Conservation (phyloP, 2,329 filamentous ascomycete species). For the Neocucurbitaria cava region DNA sequence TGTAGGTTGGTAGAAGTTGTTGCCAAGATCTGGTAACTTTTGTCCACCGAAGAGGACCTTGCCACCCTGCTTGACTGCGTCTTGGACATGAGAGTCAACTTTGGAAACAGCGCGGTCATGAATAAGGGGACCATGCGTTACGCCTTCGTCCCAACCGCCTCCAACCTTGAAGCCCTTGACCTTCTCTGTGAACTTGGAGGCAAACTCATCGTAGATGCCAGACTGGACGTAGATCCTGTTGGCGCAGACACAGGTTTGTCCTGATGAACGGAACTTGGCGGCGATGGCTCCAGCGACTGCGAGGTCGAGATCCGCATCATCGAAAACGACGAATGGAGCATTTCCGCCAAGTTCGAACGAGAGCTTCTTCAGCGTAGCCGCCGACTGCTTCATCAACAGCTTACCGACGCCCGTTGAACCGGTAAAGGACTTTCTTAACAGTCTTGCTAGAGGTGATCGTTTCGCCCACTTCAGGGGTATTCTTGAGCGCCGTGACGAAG, state of each 20-base stretch:
- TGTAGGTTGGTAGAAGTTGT: conserved; percentile 89
- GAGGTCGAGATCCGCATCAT: conserved; percentile 86
- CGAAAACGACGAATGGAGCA: conserved; percentile 95
- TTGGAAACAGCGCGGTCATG: conserved; percentile 72
- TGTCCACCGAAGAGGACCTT: conserved; percentile 62
- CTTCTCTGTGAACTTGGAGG: conserved; percentile 71
- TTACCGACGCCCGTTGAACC: conserved; percentile 72
- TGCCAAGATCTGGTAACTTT: conserved; percentile 74
- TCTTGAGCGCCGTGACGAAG: conserved; percentile 78
- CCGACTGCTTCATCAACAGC: conserved; percentile 89
- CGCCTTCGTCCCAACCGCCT: conserved; percentile 71
- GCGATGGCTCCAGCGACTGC: conserved; percentile 84
- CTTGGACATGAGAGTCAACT: conserved; percentile 46
- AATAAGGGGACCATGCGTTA: conserved; percentile 84
- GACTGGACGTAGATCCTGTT: conserved; percentile 83
- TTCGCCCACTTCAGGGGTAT: conserved; percentile 81
- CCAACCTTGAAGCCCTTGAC: conserved; percentile 79
- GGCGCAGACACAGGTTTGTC: conserved; percentile 86
- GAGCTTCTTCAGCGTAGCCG: conserved; percentile 82
- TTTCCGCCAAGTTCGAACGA: conserved; percentile 95
- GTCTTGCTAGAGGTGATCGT: conserved; percentile 76
- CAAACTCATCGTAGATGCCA: conserved; percentile 79
- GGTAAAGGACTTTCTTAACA: conserved; percentile 92
- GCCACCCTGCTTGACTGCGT: conserved; percentile 42
- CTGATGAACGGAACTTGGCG: conserved; percentile 92